Evolutionary conservation across 768 basidiomycete species (phyloP).

Genomic region (Suillus subluteus): DNA sequence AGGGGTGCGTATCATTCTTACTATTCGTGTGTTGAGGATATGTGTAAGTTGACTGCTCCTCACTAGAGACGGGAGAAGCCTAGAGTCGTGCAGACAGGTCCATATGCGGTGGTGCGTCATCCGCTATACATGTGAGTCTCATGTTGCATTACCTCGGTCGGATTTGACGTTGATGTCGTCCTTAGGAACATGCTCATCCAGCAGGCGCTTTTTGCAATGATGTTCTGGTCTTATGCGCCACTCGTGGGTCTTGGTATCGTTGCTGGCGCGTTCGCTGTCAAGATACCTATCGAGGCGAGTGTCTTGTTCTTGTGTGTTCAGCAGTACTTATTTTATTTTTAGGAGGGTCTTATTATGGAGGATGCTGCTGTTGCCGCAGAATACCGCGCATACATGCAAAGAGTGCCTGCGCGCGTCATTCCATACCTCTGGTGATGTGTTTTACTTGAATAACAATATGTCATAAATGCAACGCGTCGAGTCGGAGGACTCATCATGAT

Average conservation of each 20-base stretch:
- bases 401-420: slow-evolving; percentile 32
- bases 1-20: slow-evolving; percentile 25
- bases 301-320: background rate
- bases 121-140: slow-evolving; percentile 36
- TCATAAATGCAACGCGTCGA: background rate
- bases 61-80: slow-evolving; percentile 34
- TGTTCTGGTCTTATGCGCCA: slow-evolving; percentile 39
- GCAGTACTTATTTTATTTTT: slow-evolving; percentile 5
- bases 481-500: background rate
- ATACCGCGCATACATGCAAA: slow-evolving; percentile 36
- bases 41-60: slow-evolving; percentile 1
- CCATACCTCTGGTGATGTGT: slow-evolving; percentile 32
- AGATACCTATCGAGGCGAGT: slow-evolving; percentile 39
- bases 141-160: background rate
- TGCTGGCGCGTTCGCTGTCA: slow-evolving; percentile 31
- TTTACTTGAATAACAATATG: background rate
- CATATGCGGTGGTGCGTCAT: slow-evolving; percentile 41
- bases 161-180: slow-evolving; percentile 16
- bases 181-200: background rate
- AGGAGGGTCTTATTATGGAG: slow-evolving; percentile 35
- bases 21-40: background rate
- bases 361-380: slow-evolving; percentile 27
- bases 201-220: background rate
- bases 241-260: slow-evolving; percentile 29
- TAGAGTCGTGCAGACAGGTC: slow-evolving; percentile 32